A percentile compares a stretch with the other conserved stretches of the same genome.
These are phyloP conservation scores for Podospora pseudocomata DNA, from an alignment of 495 filamentous ascomycete species.

Conservation along the genomic window DNA sequence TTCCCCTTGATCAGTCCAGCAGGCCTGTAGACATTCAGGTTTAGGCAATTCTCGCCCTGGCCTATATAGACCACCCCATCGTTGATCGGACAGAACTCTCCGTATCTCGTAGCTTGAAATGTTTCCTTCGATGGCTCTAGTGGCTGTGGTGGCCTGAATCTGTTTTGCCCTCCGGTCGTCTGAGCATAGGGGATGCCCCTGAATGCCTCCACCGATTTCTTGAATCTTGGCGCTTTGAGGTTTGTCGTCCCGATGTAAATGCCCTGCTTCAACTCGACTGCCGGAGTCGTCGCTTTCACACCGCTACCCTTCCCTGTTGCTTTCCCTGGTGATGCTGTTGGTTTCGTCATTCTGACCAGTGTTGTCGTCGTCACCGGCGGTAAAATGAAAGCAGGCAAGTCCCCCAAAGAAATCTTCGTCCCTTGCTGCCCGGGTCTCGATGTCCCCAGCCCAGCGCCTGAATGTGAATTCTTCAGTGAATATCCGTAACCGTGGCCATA, in stretches of 20 bases:
- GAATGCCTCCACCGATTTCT: slow-evolving; percentile 53
- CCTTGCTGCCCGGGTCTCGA: background rate
- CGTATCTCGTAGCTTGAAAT: slow-evolving; percentile 46
- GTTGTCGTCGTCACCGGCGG: background rate
- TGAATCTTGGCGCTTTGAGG: slow-evolving; percentile 33
- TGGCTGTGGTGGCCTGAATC: slow-evolving; percentile 52
- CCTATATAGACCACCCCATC: slow-evolving; percentile 24
- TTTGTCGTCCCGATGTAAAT: slow-evolving; percentile 50
- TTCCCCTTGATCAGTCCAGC: slow-evolving; percentile 29
- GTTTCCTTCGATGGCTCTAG: slow-evolving; percentile 26
- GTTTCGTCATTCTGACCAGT: slow-evolving; percentile 1
- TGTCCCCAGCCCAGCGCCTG: background rate
- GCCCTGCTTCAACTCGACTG: slow-evolving; percentile 51
- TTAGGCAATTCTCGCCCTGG: slow-evolving; percentile 51
- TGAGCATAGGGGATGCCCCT: slow-evolving; percentile 61
- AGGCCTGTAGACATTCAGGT: slow-evolving; percentile 48
- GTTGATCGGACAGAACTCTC: slow-evolving; percentile 39
- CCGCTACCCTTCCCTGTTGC: background rate
- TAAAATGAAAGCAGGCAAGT: background rate
- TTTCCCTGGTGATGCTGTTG: background rate
- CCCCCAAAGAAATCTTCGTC: background rate
- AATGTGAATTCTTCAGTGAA: background rate
- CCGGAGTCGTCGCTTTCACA: slow-evolving; percentile 23
- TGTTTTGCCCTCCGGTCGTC: slow-evolving; percentile 51
- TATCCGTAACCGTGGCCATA: background rate